Percentiles rank a stretch among this genome's conserved stretches.
Evolutionary conservation across 495 filamentous ascomycete species (phyloP).

Genomic region (Penicillium soppii): DNA sequence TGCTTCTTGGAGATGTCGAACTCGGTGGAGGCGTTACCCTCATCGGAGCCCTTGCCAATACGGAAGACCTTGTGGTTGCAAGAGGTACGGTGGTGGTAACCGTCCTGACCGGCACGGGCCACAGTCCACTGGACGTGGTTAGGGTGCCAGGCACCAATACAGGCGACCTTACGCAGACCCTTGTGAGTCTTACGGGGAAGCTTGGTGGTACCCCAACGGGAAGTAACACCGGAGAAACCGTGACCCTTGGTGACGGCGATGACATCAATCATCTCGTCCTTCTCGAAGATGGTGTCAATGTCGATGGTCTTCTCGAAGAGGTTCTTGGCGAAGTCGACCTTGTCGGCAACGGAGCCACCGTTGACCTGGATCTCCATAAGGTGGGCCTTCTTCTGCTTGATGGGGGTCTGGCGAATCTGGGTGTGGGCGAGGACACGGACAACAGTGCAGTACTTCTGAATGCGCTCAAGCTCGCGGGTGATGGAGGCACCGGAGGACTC

Average conservation of each 20-base stretch:
- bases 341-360: constrained; percentile 89
- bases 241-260: constrained; percentile 99
- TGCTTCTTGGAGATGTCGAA: constrained; percentile 98
- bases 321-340: constrained; percentile 91
- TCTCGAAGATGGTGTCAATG: constrained; percentile 94
- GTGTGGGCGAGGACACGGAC: constrained; percentile 99
- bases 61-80: constrained; percentile 99
- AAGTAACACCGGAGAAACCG: constrained; percentile 95
- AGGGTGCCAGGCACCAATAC: constrained; percentile 99
- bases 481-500: constrained; percentile 84
- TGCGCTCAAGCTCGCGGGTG: constrained; percentile 96
- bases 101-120: constrained; percentile 98
- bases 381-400: constrained; percentile 99
- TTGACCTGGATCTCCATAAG: constrained; percentile 99
- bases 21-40: constrained; percentile 90
- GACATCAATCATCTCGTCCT: constrained; percentile 99
- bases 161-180: constrained; percentile 99
- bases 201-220: constrained; percentile 99
- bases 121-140: constrained; percentile 99
- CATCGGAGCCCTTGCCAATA: constrained; percentile 86
- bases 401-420: constrained; percentile 97
- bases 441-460: constrained; percentile 99
- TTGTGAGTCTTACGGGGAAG: constrained; percentile 99
- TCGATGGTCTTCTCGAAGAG: constrained; percentile 98
- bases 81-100: constrained; percentile 99